Base-by-base conservation (phyloP, 106 monocot species). In the Phalaenopsis equestris region DNA sequence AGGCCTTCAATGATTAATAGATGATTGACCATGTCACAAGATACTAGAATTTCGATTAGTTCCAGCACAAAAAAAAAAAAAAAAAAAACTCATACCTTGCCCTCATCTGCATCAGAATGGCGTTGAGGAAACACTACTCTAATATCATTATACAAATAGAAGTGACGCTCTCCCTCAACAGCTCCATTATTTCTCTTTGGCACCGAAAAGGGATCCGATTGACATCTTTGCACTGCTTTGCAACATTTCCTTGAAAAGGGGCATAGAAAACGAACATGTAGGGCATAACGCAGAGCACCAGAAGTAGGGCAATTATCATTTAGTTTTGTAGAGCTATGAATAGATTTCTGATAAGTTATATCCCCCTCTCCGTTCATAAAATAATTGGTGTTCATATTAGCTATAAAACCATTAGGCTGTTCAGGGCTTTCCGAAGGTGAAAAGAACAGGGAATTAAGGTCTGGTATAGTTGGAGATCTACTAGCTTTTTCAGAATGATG, bases 21-120 rank as follows among this genome's bases (percentile, higher is more conserved):
- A 23, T 21, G 10, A 65, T 2, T 12, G 0, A 65, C 24, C 64
- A 65, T 8, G 24, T n/a, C 64, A 65, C 64, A 64, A 64, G 24
- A 8, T 24, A 6, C n/a, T 21, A 64, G 64, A 23, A 23, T 21
- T 58, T 58, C 19, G 64, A 23, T 23, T 5, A 77, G 52, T 52
- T 52, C 14, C 30, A 30, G 30, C 30, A 30, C 30, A 30, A 30
- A 30, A 30, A 30, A 30, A 52, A 14, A 58, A 74, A 73, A 58
- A 8, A 56, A 14, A 6, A 9, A 18, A 30, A 24, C 24, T 7
- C 80, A 85, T 92, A 99, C 94, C 98, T 92, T 90, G 75, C 94
- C 98, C 79, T 99, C 98, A 70, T 99, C 98, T 79, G 92, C 80
- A 88, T 99, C 98, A 38, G 94, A 89, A 76, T 99, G 98, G 16